Conservation (phyloP, 495 filamentous ascomycete species). For the Aspergillus hancockii region DNA sequence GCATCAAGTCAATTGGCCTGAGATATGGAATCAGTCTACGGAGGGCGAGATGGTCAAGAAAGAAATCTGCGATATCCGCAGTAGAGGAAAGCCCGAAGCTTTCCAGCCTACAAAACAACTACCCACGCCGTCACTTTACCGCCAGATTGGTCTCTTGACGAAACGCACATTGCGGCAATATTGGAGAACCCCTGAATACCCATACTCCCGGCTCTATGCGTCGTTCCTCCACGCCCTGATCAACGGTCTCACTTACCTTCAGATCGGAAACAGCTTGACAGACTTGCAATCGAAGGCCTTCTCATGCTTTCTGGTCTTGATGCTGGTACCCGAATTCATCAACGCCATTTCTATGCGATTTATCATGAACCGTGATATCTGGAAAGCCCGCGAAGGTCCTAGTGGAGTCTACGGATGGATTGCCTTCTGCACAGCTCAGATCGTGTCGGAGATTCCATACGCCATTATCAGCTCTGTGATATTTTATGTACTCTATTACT, state of each 20-base stretch:
- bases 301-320: constrained; percentile 78
- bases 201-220: constrained; percentile 78
- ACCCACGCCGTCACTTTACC: constrained; percentile 63
- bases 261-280: constrained; percentile 64
- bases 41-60: constrained; percentile 68
- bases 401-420: constrained; percentile 74
- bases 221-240: constrained; percentile 73
- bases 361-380: constrained; percentile 68
- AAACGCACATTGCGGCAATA: constrained; percentile 65
- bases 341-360: constrained; percentile 78
- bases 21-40: constrained; percentile 73
- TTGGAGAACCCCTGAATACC: constrained; percentile 77
- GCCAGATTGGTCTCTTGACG: constrained; percentile 67
- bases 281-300: constrained; percentile 79
- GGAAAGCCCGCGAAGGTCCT: constrained; percentile 71
- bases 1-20: constrained; percentile 69
- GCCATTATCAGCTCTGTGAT: constrained; percentile 65
- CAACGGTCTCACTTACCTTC: constrained; percentile 74
- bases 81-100: constrained; percentile 49
- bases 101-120: constrained; percentile 43
- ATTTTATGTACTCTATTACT: constrained; percentile 77
- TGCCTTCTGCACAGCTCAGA: constrained; percentile 68
- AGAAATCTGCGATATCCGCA: constrained; percentile 58
- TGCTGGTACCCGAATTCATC: constrained; percentile 73
- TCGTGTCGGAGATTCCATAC: constrained; percentile 77